Conservation (phyloP, 352 stramenopile genomes). For the Globisporangium viniferum region DNA sequence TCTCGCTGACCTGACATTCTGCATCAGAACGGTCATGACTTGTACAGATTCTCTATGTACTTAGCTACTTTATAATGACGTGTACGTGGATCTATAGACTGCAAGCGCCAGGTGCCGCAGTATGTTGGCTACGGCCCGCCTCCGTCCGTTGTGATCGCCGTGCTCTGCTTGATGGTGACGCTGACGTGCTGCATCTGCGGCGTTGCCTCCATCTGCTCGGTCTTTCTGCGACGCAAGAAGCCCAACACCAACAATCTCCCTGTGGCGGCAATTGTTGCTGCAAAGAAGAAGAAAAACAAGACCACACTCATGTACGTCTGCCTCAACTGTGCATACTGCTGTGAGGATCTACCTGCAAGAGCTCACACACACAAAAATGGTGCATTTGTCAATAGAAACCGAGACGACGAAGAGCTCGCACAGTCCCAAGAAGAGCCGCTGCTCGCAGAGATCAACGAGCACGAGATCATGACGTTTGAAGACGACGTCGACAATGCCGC, state of each 20-base stretch:
- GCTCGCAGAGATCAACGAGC: conserved; percentile 42
- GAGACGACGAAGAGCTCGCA: conserved; percentile 32
- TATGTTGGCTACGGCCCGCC: conserved; percentile 80
- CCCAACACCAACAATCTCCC: background rate
- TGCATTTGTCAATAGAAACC: conserved; percentile 4
- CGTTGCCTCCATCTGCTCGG: conserved; percentile 71
- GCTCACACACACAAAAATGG: background rate
- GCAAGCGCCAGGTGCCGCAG: conserved; percentile 66
- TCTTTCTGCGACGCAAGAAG: conserved; percentile 45
- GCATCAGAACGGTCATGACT: background rate
- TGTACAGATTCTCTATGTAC: background rate
- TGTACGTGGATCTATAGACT: conserved; percentile 40
- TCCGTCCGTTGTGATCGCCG: conserved; percentile 76
- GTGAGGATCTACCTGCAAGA: background rate
- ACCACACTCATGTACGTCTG: conserved; percentile 19
- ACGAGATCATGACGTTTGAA: conserved; percentile 54
- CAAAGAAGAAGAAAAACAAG: conserved; percentile 30
- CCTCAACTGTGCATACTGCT: background rate
- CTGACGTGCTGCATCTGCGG: conserved; percentile 81
- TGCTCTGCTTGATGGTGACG: conserved; percentile 78
- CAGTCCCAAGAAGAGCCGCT: conserved; percentile 50
- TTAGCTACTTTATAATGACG: background rate
- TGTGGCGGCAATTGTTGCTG: background rate
- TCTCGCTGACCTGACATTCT: background rate
- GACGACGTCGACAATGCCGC: conserved; percentile 53